phyloP scores from a whole-genome alignment of 331 rosid genomes.

The Malus hybrid region DNA sequence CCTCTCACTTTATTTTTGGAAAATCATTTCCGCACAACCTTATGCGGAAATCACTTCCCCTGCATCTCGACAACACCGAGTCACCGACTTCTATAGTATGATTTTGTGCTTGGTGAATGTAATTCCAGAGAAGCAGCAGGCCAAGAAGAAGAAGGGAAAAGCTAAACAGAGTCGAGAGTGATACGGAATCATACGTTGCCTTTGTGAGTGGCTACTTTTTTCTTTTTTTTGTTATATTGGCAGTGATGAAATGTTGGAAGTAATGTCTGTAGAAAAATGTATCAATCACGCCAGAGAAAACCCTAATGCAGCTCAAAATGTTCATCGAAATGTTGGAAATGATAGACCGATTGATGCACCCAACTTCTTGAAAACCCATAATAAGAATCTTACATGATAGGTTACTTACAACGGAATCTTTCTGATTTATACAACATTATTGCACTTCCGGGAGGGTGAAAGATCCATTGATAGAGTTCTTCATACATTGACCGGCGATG shows the following conservation, averaged over 20 bases:
- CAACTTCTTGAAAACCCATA: too few relatives aligned
- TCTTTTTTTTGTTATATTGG: too few relatives aligned
- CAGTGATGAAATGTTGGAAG: not conserved
- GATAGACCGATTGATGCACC: too few relatives aligned
- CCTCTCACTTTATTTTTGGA: too few relatives aligned
- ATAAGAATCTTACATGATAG: too few relatives aligned
- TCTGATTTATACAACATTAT: not conserved
- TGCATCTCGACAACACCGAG: not conserved
- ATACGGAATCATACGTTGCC: not conserved
- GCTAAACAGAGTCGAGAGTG: not conserved
- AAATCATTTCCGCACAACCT: too few relatives aligned
- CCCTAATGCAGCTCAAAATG: not conserved
- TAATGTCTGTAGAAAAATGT: not conserved
- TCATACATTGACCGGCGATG: not conserved
- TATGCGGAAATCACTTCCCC: not conserved
- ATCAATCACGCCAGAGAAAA: not conserved
- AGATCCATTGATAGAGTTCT: not conserved
- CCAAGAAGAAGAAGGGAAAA: not conserved
- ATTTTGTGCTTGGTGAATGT: not conserved
- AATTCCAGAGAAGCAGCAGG: constrained; percentile 16
- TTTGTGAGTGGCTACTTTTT: not conserved
- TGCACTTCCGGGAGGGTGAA: not conserved
- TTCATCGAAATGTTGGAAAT: not conserved
- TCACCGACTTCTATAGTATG: not conserved
- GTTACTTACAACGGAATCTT: too few relatives aligned